Base-by-base conservation (phyloP, 2,329 filamentous ascomycete genomes). In the Fusarium veterinarium region DNA sequence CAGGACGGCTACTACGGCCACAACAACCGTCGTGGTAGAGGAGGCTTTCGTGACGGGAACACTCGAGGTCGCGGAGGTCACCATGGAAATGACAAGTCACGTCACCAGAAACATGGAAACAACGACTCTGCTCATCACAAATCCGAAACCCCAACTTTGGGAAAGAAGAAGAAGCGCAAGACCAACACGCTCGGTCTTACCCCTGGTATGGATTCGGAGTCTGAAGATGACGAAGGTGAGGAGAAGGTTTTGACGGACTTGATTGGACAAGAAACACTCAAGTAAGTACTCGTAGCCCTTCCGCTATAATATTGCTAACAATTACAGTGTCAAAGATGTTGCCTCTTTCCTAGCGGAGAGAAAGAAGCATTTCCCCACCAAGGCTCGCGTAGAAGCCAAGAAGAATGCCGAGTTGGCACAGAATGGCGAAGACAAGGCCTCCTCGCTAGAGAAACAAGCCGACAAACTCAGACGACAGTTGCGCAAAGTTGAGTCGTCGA, bases 331-430 rank as follows among this genome's bases (percentile, higher is more conserved):
- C 20, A 89, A 89, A 65, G 95, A 98, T 78, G 87, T 98, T 61
- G 88, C 90, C 30, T 89, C 90, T 11, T 98, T 94, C 90, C 90
- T 97, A 71, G 90, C 90, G 55, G 94, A 97, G 80, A 90, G 95
- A 66, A 92, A 88, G 79, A 92, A 90, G 73, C 91, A 92, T 57
- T 98, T 90, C 79, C 95, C 95, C 4, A 98, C 95, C 5, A 89
- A 90, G 79, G 89, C 90, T 66, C 91, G 93, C 61, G 84, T 91
- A 69, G 87, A 90, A 68, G 89, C 89, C 71, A 93, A 89, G 81
- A 88, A 89, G 71, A 86, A 86, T 75, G 83, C 83, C 64, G 81
- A 83, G 75, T 78, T 82, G 76, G 80, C 83, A 65, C 80, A 82
- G 44, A 82, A 80, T 46, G 86, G 88, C 62, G 85, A 87, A 61